phyloP scores from a whole-genome alignment of 768 basidiomycete genomes.

The Mycena olivaceomarginata region DNA sequence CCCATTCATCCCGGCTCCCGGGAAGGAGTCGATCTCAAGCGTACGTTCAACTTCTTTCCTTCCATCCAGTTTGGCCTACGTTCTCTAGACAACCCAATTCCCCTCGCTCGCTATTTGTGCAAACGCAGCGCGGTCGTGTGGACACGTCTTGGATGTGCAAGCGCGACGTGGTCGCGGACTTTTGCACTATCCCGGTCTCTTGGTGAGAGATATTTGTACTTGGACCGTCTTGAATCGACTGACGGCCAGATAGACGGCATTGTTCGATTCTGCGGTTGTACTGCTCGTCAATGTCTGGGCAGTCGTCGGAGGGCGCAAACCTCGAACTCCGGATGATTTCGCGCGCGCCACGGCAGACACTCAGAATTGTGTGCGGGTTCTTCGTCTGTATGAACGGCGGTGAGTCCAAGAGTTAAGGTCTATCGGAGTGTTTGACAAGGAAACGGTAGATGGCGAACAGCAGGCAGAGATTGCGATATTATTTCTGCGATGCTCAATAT shows the following conservation, averaged over 20 bases:
- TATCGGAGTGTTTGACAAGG: not conserved
- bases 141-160: conserved; percentile 68
- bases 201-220: not conserved
- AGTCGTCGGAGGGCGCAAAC: conserved; percentile 5
- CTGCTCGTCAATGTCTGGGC: conserved; percentile 76
- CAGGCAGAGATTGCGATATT: not conserved
- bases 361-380: conserved; percentile 11
- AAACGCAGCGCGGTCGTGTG: conserved; percentile 72
- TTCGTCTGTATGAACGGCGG: conserved; percentile 18
- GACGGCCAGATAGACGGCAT: conserved; percentile 44
- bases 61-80: not conserved
- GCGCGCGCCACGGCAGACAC: conserved; percentile 12
- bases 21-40: not conserved
- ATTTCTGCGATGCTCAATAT: not conserved
- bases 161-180: conserved; percentile 27
- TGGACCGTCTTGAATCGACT: not conserved
- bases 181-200: not conserved
- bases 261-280: conserved; percentile 71
- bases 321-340: not conserved
- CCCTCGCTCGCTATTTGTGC: conserved; percentile 71
- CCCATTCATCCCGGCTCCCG: not conserved
- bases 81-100: conserved; percentile 42
- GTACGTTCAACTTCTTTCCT: not conserved
- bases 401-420: not conserved
- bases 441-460: not conserved